These are phyloP conservation scores for Entonaema liquescens DNA, from an alignment of 495 filamentous ascomycete genomes.

Conservation along the genomic window DNA sequence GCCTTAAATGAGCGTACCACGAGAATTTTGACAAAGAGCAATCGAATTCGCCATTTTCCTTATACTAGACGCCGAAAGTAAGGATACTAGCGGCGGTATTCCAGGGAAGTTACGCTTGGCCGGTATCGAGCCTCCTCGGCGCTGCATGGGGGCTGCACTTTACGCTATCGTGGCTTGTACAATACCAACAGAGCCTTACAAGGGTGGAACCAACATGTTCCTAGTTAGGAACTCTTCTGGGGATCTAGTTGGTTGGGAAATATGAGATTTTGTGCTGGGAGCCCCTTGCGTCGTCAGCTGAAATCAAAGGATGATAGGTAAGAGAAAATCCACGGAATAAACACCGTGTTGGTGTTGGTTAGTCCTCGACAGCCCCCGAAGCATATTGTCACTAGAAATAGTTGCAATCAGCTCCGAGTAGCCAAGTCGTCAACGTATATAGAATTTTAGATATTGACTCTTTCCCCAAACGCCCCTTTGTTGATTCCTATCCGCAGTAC, in stretches of 20 bases:
- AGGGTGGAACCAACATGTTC: not conserved
- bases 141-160: not conserved
- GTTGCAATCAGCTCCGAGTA: no score
- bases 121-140: not conserved
- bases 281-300: not conserved
- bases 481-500: no score
- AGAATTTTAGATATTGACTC: no score
- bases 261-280: not conserved
- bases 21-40: not conserved
- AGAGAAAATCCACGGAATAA: not conserved
- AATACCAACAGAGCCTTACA: not conserved
- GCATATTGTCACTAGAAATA: not conserved
- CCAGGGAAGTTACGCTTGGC: not conserved
- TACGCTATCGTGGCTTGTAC: not conserved
- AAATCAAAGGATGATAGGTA: no score
- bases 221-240: not conserved
- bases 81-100: not conserved
- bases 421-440: no score
- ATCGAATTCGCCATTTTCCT: not conserved
- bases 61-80: not conserved
- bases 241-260: not conserved
- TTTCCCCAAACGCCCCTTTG: no score
- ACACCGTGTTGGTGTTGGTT: not conserved
- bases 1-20: not conserved
- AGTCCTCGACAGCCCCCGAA: not conserved